phyloP scores from a whole-genome alignment of 495 filamentous ascomycete species.

The Xylaria flabelliformis region DNA sequence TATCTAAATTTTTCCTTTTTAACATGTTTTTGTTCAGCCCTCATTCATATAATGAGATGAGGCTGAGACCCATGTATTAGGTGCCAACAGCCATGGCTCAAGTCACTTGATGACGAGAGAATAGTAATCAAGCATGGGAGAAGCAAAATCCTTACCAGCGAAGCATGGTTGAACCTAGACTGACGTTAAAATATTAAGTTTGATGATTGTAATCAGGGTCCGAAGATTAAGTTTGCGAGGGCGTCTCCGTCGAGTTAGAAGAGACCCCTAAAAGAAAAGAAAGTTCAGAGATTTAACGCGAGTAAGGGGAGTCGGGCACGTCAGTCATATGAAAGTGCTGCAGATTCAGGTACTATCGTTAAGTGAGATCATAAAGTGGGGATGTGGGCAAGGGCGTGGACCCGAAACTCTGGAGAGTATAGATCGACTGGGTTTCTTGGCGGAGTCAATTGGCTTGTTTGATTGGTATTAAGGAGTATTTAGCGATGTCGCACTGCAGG shows the following conservation, averaged over 20 bases:
- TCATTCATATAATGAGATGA: neutral
- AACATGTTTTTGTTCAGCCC: neutral
- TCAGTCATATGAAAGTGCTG: slow-evolving; percentile 24
- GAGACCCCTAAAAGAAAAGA: neutral
- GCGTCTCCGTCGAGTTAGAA: neutral
- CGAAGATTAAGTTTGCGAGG: neutral
- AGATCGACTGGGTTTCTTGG: slow-evolving; percentile 24
- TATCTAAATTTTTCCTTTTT: neutral
- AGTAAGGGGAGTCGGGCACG: slow-evolving; percentile 12
- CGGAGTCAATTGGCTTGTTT: slow-evolving; percentile 17
- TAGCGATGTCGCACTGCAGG: slow-evolving; percentile 5
- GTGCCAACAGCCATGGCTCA: neutral
- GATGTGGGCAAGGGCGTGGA: slow-evolving; percentile 2
- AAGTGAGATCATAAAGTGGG: slow-evolving; percentile 24
- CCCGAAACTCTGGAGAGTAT: slow-evolving; percentile 27
- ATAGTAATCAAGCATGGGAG: slow-evolving; percentile 13
- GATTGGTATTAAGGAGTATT: neutral
- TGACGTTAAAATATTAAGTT: slow-evolving; percentile 16
- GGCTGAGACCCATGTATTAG: neutral
- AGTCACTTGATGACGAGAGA: neutral
- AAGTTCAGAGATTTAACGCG: slow-evolving; percentile 11
- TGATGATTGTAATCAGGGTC: neutral
- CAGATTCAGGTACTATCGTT: neutral
- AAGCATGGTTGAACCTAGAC: slow-evolving; percentile 33
- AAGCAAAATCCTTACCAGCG: slow-evolving; percentile 39